Evolutionary conservation across 345 rosid genomes (phyloP).

Genomic region (Erodium maritimum): DNA sequence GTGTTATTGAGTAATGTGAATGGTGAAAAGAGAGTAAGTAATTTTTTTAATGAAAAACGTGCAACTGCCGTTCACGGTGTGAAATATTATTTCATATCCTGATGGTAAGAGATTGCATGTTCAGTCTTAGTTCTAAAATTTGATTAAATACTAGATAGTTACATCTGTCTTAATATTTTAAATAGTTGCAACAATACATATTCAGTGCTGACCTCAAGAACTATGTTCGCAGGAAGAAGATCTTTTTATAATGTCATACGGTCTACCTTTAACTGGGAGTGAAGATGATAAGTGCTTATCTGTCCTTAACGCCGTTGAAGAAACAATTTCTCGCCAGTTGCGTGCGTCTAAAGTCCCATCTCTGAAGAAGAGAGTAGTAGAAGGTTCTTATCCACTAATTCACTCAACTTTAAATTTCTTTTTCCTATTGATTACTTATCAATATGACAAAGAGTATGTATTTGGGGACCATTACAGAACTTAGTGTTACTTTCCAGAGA

Average conservation of each 20-base stretch:
- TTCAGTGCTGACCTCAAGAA: background rate
- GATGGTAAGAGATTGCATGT: too few relatives aligned
- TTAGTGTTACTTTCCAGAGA: too few relatives aligned
- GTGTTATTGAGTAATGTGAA: background rate
- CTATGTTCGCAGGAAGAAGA: conserved; percentile 72
- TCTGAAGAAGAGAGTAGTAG: conserved; percentile 44
- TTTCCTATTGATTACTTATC: conserved; percentile 2
- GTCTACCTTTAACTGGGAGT: conserved; percentile 65
- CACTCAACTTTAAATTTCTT: background rate
- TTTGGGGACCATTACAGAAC: too few relatives aligned
- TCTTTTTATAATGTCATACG: conserved; percentile 76
- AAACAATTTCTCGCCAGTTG: conserved; percentile 72
- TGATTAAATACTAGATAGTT: too few relatives aligned
- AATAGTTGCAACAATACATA: background rate
- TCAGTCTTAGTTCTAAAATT: too few relatives aligned
- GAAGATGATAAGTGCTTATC: conserved; percentile 83
- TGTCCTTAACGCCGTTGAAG: conserved; percentile 83
- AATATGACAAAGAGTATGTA: background rate
- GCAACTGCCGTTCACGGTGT: background rate
- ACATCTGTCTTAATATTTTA: too few relatives aligned
- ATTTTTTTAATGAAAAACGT: background rate
- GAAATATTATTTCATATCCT: background rate
- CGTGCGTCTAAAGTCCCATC: conserved; percentile 70
- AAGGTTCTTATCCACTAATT: conserved; percentile 35
- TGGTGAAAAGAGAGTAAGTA: background rate